These are phyloP conservation scores for Penicillium dipodomyicola DNA, from an alignment of 495 filamentous ascomycete species.

Conservation along the genomic window DNA sequence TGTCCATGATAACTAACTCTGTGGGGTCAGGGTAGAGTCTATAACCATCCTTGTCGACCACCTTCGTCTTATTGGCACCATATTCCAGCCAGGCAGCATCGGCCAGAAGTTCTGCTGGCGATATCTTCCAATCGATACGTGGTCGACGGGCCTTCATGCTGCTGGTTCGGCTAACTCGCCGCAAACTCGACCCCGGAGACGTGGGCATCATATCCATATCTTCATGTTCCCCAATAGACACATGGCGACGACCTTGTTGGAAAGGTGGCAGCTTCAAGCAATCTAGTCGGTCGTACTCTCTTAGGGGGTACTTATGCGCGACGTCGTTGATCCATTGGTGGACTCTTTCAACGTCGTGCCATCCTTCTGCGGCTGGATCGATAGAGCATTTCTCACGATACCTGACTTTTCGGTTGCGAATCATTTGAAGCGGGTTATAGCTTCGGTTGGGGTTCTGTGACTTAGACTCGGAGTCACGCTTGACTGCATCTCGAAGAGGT, in stretches of 20 bases:
- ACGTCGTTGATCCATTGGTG: constrained; percentile 72
- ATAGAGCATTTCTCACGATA: constrained; percentile 68
- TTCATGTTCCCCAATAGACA: constrained; percentile 18
- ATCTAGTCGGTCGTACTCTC: constrained; percentile 43
- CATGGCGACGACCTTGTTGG: constrained; percentile 28
- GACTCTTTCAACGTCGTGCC: constrained; percentile 67
- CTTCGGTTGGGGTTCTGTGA: constrained; percentile 33
- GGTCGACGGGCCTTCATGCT: constrained; percentile 57
- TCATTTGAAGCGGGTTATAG: constrained; percentile 86
- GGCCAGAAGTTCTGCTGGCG: constrained; percentile 76
- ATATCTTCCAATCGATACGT: constrained; percentile 75
- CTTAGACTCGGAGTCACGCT: constrained; percentile 10
- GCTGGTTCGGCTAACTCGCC: constrained; percentile 35
- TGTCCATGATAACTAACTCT: constrained; percentile 23
- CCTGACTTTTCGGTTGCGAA: constrained; percentile 79
- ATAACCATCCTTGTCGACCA: constrained; percentile 70
- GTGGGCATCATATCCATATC: constrained; percentile 26
- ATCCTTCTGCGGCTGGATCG: constrained; percentile 70
- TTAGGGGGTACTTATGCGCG: constrained; percentile 45
- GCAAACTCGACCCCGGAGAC: constrained; percentile 38
- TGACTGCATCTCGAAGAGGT: constrained; percentile 46
- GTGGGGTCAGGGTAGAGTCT: constrained; percentile 58
- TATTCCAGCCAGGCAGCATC: constrained; percentile 86
- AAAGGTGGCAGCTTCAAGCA: constrained; percentile 58
- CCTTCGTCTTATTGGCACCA: constrained; percentile 65